Percentiles rank a stretch among this genome's conserved stretches.
These are phyloP conservation scores for Apiospora rasikravindrae DNA, from an alignment of 2,329 filamentous ascomycete species.

Conservation along the genomic window DNA sequence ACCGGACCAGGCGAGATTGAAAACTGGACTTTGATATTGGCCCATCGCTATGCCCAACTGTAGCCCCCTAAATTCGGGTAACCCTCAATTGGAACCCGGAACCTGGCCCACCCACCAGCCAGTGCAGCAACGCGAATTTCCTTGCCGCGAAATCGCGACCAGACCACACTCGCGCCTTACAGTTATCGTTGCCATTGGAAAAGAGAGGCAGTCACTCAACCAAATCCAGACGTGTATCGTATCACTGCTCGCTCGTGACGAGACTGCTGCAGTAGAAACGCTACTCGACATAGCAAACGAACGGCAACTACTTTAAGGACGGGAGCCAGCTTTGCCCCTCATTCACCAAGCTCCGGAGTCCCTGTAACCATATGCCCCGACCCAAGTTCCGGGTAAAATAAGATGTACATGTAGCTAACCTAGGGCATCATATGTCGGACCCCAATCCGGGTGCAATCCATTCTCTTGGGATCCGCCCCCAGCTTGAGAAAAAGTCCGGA, in stretches of 20 bases:
- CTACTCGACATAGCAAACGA: neutral
- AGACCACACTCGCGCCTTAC: no score
- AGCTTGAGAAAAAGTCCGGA: neutral
- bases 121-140: neutral
- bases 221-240: no score
- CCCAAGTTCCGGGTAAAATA: neutral
- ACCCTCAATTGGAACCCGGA: no score
- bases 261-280: neutral
- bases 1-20: neutral
- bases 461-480: neutral
- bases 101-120: neutral
- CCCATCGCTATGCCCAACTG: neutral
- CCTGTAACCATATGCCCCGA: neutral
- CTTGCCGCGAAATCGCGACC: neutral
- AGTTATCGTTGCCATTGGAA: no score
- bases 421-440: neutral
- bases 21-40: neutral
- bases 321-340: neutral
- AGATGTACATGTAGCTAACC: neutral
- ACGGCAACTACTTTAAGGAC: neutral
- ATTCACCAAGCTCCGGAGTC: neutral
- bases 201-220: no score
- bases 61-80: neutral
- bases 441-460: neutral
- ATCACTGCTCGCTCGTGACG: no score